Base-by-base conservation (phyloP, 1,284 basidiomycete genomes). In the Microbotryum violaceum region DNA sequence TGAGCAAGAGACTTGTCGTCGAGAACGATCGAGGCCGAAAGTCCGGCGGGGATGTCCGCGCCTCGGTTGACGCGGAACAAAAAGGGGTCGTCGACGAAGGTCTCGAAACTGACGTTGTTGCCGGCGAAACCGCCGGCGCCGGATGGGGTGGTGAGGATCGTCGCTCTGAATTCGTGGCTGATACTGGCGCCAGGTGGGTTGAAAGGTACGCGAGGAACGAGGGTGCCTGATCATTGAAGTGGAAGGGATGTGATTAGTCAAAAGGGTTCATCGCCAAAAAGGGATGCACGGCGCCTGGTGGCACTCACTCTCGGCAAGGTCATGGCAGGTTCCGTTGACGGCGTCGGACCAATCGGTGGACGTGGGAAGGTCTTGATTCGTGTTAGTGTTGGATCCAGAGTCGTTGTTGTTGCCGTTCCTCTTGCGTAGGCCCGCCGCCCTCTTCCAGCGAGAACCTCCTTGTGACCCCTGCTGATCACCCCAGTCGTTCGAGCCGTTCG, bases 41-140 rank as follows among this genome's bases (percentile, higher is more conserved):
- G 48, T 12, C 29, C 31, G 16, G 45, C 6, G 55, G 73, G 66
- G 56, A 73, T 27, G 1, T 53, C 56, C 2, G 58, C 37, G 8
- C 70, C 71, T 10, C 63, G 52, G 37, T 65, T 37, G 18, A 75
- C 55, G 27, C 71, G 63, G 12, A 61, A 49, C 23, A 75, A 60
- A 42, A 75, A 58, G 0, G 75, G 74, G 57, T 64, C 64, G 67
- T 76, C 74, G 58, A 74, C 54, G 60, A 69, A 42, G 62, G 63
- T 25, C 31, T 58, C 44, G 45, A 69, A 68, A 18, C 63, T 60
- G 29, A 59, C 47, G 53, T 71, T 59, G 46, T 58, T 37, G 52
- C 69, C 46, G 10, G 70, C 70, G 37, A 69, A 61, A 25, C 12
- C 37, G 37, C 0, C 2, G 14, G 37, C 37, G 16, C 37, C 37